Base-by-base conservation (phyloP, 768 basidiomycete species). In the Xerocomus spinulosus region DNA sequence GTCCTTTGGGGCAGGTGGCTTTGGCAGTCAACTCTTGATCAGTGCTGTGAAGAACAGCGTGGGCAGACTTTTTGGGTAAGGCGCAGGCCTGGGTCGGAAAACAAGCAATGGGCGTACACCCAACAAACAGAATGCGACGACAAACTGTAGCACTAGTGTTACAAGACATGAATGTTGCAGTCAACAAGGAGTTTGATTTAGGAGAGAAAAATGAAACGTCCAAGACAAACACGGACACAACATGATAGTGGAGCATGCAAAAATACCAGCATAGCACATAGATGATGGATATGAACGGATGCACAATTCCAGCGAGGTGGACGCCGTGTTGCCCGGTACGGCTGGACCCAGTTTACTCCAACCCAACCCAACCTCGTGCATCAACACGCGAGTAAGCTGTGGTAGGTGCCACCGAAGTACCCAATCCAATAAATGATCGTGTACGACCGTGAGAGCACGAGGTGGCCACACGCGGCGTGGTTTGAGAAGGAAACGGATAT, bases 371-470 rank as follows among this genome's bases (percentile, higher is more conserved):
- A n/a, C 89, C 89, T 50, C 85, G 79, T 49, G 79, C 89, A 61
- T 92, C 89, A 44, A 92, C 88, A 55, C 83, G 83, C 13, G 88
- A 87, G 53, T 86, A 85, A 4, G 84, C 89, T 17, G 83, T 87
- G 8, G 89, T 92, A 10, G 89, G 86, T 23, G 83, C 83, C 18
- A 81, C 77, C 14, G 82, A 80, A 21, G 77, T 71, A 36, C 80
- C 79, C 9, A 90, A 56, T 18, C 83, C 83, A 62, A 91, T 87
- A 55, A 87, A 85, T 35, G 86, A 87, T 60, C 77, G 76, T 36
- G 83, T 82, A 48, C 83, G 77, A 28, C 85, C 85, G 46, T 81
- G 77, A 18, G 76, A 69, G 42, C 77, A 79, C 63, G 84, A 81
- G 9, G 82, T 82, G 36, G 86, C 79, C 12, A 87, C 79, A 32